Base-by-base conservation (phyloP, 2,329 filamentous ascomycete species). In the Malbranchea zuffiana region DNA sequence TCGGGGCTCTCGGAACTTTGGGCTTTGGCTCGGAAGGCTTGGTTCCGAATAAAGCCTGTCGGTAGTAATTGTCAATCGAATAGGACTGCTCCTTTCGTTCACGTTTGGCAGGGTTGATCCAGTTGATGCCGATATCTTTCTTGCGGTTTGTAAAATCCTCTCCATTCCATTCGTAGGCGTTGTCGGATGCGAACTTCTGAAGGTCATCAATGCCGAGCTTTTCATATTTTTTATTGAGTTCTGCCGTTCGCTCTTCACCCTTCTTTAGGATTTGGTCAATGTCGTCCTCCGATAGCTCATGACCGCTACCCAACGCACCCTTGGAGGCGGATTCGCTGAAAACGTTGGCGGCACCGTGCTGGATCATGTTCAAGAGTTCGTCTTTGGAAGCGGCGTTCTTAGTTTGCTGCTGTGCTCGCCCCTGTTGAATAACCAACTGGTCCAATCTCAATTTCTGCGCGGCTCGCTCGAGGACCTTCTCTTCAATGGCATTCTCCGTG, bases 31-130 rank as follows among this genome's bases (percentile, higher is more conserved):
- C 86, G 25, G 84, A 78, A 16, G 78, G 80, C 30, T 78, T 74
- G 23, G 80, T 76, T 59, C 85, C 78, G 36, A 83, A 90, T 53
- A 98, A 74, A 6, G 86, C 84, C 51, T 92, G 80, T 47, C 88
- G 81, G 64, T 96, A 98, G 65, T 98, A 98, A 60, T 95, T 93
- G 59, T 98, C 92, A 67, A 98, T 94, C 0, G 88, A 95, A 58
- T 98, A 98, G 4, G 85, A 86, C 56, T 95, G 86, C 55, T 96
- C 88, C 61, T 96, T 98, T 52, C 90, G 83, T 65, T 98, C 92
- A 60, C 90, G 87, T 69, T 98, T 98, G 11, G 88, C 79, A 2
- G 90, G 92, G 52, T 98, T 94, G 65, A 98, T 98, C 92, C 92
- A 98, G 53, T 71, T 87, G 47, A 95, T 74, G 32, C 84, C 85